These are phyloP conservation scores for Calonectria fujianensis DNA, from an alignment of 2,329 filamentous ascomycete genomes.

Conservation along the genomic window DNA sequence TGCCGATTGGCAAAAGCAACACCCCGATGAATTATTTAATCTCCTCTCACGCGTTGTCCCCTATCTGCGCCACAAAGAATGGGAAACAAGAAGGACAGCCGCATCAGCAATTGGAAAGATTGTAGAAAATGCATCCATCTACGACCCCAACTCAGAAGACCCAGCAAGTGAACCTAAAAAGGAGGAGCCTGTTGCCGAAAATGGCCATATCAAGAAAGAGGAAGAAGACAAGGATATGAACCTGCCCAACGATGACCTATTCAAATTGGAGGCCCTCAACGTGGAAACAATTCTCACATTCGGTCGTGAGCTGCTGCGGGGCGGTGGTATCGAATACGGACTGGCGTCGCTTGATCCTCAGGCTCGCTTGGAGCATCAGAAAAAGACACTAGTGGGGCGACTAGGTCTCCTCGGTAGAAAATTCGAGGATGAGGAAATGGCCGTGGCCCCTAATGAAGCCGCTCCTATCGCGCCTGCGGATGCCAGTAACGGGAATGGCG, in stretches of 20 bases:
- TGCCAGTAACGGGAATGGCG: slow-evolving; percentile 58
- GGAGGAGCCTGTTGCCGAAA: slow-evolving; percentile 57
- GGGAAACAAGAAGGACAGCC: slow-evolving; percentile 95
- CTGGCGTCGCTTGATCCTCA: slow-evolving; percentile 88
- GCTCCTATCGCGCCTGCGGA: slow-evolving; percentile 69
- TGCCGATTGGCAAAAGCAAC: slow-evolving; percentile 97
- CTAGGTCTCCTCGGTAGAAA: slow-evolving; percentile 90
- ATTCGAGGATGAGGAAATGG: slow-evolving; percentile 87
- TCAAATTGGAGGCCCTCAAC: slow-evolving; percentile 85
- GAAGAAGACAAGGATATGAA: slow-evolving; percentile 70
- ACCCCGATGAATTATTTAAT: slow-evolving; percentile 98
- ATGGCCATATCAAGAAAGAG: slow-evolving; percentile 75
- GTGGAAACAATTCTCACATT: slow-evolving; percentile 86
- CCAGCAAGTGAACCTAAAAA: slow-evolving; percentile 66
- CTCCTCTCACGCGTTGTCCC: slow-evolving; percentile 95
- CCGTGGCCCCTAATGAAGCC: slow-evolving; percentile 72
- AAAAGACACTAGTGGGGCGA: slow-evolving; percentile 88
- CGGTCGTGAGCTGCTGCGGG: slow-evolving; percentile 89
- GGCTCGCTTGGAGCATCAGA: slow-evolving; percentile 88
- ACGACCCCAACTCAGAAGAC: slow-evolving; percentile 90
- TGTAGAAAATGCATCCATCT: slow-evolving; percentile 88
- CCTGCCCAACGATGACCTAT: slow-evolving; percentile 75
- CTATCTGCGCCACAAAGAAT: slow-evolving; percentile 94
- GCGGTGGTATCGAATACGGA: slow-evolving; percentile 89
- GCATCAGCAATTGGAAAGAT: slow-evolving; percentile 97